Evolutionary conservation across 2,329 filamentous ascomycete species (phyloP).

Genomic region (Pseudophaeomoniella oleicola): DNA sequence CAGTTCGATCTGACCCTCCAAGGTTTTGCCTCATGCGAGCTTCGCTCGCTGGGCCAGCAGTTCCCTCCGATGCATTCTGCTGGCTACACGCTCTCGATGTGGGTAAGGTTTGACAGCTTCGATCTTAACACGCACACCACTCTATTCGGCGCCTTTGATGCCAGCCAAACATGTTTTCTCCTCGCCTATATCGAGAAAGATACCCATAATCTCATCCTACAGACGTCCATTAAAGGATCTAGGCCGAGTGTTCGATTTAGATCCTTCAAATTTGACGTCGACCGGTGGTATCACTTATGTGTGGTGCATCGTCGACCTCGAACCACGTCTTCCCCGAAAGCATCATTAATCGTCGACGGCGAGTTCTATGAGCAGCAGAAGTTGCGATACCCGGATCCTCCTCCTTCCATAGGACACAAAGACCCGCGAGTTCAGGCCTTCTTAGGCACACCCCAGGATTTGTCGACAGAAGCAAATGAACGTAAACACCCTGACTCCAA

Average conservation of each 20-base stretch:
- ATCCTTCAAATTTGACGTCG: slow-evolving; percentile 58
- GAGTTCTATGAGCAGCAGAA: slow-evolving; percentile 88
- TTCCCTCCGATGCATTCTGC: slow-evolving; percentile 69
- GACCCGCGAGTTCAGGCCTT: slow-evolving; percentile 67
- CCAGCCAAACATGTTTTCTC: slow-evolving; percentile 82
- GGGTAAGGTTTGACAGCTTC: slow-evolving; percentile 79
- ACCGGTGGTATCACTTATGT: slow-evolving; percentile 84
- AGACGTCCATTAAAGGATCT: slow-evolving; percentile 78
- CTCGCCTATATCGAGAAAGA: slow-evolving; percentile 89
- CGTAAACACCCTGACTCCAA: slow-evolving; percentile 60
- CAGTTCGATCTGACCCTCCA: slow-evolving; percentile 85
- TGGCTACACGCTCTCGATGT: slow-evolving; percentile 81
- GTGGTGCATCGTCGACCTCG: slow-evolving; percentile 71
- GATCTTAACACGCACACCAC: slow-evolving; percentile 80
- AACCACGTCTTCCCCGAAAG: slow-evolving; percentile 61
- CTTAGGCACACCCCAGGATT: slow-evolving; percentile 76
- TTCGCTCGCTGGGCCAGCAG: slow-evolving; percentile 66
- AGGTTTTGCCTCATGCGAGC: slow-evolving; percentile 80
- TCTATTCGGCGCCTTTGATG: slow-evolving; percentile 87
- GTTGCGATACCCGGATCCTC: slow-evolving; percentile 69
- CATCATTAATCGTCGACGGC: slow-evolving; percentile 79
- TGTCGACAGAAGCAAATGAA: slow-evolving; percentile 50
- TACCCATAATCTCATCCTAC: slow-evolving; percentile 83
- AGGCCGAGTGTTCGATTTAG: slow-evolving; percentile 91
- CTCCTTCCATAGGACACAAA: slow-evolving; percentile 43